phyloP scores from a whole-genome alignment of 345 rosid genomes.

The Turnera subulata region DNA sequence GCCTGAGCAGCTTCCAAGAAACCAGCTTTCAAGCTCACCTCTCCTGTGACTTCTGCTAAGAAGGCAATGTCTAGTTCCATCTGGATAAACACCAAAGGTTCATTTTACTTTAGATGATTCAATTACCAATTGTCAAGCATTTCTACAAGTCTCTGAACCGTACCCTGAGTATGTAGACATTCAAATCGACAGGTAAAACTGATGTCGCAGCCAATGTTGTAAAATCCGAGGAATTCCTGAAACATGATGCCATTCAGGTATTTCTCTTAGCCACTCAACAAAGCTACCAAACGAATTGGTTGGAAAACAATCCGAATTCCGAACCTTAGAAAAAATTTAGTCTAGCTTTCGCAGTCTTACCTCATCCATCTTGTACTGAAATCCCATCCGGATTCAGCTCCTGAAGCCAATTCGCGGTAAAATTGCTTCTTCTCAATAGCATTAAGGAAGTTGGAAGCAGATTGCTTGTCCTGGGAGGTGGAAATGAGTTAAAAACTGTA shows the following conservation, averaged over 20 bases:
- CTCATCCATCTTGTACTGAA: constrained; percentile 97
- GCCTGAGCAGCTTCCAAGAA: constrained; percentile 56
- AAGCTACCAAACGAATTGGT: too few species aligned
- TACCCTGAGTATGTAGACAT: constrained; percentile 68
- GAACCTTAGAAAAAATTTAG: background rate
- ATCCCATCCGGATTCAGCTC: constrained; percentile 96
- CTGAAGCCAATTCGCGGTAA: constrained; percentile 66
- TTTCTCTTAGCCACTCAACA: too few species aligned
- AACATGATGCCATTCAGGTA: background rate
- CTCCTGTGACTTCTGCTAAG: constrained; percentile 55
- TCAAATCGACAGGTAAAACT: constrained; percentile 81
- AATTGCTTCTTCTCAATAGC: constrained; percentile 53
- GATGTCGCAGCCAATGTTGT: constrained; percentile 67
- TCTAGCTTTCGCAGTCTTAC: constrained; percentile 17
- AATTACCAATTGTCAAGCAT: background rate
- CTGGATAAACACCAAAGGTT: constrained; percentile 30
- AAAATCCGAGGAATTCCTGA: constrained; percentile 57
- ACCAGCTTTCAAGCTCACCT: constrained; percentile 31
- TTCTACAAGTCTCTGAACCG: background rate
- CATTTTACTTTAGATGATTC: constrained; percentile 4
- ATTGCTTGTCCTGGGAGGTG: constrained; percentile 51
- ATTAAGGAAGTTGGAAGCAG: constrained; percentile 49
- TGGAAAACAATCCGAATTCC: background rate
- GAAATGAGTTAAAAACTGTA: background rate
- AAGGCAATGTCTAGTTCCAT: constrained; percentile 85